A percentile compares a stretch with the other conserved stretches of the same genome.
These are phyloP conservation scores for Pseudogymnoascus sp. DNA, from an alignment of 2,329 filamentous ascomycete genomes.

Conservation along the genomic window DNA sequence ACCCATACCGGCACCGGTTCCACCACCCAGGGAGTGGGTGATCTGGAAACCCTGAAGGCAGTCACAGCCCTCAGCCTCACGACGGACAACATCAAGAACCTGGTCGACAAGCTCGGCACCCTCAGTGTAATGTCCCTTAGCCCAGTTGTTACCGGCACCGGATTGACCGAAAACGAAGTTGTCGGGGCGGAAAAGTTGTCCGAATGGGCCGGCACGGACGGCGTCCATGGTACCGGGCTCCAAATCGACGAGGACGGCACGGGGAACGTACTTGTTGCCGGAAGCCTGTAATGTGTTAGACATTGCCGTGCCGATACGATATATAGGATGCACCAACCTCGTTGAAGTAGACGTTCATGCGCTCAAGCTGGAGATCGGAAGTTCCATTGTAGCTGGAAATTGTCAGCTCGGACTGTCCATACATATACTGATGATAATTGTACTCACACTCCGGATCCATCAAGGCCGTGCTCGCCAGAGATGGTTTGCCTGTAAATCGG, in stretches of 20 bases:
- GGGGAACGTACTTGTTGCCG: constrained; percentile 98
- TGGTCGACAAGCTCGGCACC: constrained; percentile 98
- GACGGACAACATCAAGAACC: constrained; percentile 95
- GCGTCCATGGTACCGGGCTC: constrained; percentile 99
- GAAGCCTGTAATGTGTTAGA: constrained; percentile 56
- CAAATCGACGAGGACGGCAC: constrained; percentile 97
- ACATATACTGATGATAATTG: background rate
- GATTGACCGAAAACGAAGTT: constrained; percentile 99
- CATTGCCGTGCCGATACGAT: constrained; percentile 10
- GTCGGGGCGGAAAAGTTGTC: constrained; percentile 98
- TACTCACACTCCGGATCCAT: constrained; percentile 89
- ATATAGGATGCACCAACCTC: constrained; percentile 45
- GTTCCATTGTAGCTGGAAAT: constrained; percentile 82
- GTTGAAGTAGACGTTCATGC: constrained; percentile 99
- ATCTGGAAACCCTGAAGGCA: constrained; percentile 99
- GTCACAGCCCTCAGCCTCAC: constrained; percentile 97
- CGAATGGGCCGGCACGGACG: constrained; percentile 94
- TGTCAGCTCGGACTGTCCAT: constrained; percentile 18
- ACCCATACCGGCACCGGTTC: constrained; percentile 99
- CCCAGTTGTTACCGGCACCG: constrained; percentile 99
- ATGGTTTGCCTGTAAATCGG: constrained; percentile 59
- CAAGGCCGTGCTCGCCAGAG: constrained; percentile 89
- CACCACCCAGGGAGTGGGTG: constrained; percentile 99
- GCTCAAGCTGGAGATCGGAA: constrained; percentile 98
- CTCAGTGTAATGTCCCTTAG: constrained; percentile 99